phyloP scores from a whole-genome alignment of 129 eudicot genomes.

The Flaveria ramosissima region DNA sequence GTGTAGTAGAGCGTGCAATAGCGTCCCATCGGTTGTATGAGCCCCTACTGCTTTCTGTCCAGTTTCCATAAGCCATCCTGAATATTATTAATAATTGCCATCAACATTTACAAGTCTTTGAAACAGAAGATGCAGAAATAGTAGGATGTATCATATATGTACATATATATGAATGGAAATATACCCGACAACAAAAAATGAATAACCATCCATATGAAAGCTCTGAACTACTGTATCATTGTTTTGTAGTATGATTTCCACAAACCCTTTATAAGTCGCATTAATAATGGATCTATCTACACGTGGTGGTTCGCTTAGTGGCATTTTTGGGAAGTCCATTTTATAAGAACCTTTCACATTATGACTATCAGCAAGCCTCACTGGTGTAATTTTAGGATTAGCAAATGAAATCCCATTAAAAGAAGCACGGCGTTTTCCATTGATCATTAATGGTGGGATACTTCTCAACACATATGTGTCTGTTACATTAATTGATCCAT shows the following conservation, averaged over 20 bases:
- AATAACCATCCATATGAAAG: slow-evolving; percentile 91
- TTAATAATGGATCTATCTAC: slow-evolving; percentile 68
- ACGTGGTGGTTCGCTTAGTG: slow-evolving; percentile 48
- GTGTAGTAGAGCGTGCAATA: slow-evolving; percentile 73
- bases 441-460: slow-evolving; percentile 54
- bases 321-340: slow-evolving; percentile 72
- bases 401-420: slow-evolving; percentile 83
- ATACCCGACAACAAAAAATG: slow-evolving; percentile 94
- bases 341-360: slow-evolving; percentile 76
- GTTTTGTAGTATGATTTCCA: slow-evolving; percentile 74
- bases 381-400: slow-evolving; percentile 68
- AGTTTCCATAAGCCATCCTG: slow-evolving; percentile 87
- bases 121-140: background rate
- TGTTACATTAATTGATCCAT: slow-evolving; percentile 79
- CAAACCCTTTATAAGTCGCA: slow-evolving; percentile 85
- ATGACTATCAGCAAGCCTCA: slow-evolving; percentile 77
- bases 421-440: slow-evolving; percentile 70
- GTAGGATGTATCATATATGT: background rate
- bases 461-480: slow-evolving; percentile 55
- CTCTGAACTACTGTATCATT: slow-evolving; percentile 78
- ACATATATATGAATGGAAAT: background rate
- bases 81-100: background rate
- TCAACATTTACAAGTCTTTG: background rate
- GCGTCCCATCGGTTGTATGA: slow-evolving; percentile 92
- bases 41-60: slow-evolving; percentile 71